Base-by-base conservation (phyloP, 2,329 filamentous ascomycete species). In the Myriosclerotinia duriaeana region DNA sequence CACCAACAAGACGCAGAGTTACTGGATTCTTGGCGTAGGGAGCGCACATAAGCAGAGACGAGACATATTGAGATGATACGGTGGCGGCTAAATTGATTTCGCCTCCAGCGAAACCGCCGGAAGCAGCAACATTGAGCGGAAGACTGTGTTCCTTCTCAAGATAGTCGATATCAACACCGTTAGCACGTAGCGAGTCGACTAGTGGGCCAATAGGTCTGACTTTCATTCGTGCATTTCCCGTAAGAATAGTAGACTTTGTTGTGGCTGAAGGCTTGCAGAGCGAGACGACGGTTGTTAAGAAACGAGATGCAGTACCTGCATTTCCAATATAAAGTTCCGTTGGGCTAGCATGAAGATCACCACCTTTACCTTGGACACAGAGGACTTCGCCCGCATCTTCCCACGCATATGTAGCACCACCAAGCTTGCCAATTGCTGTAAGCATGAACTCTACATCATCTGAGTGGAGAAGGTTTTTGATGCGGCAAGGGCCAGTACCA, bases 371-470 rank as follows among this genome's bases (percentile, higher is more conserved):
- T 69, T 90, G 88, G 20, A 99, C 91, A 3, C 96, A 88, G 38
- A 99, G 84, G 11, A 95, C 88, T 73, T 95, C 91, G n/a, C 95
- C 95, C 66, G 93, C 90, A 63, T 97, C 91, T 78, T 97, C 92
- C 94, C 94, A 99, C 0, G 89, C 86, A 79, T 96, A 98, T 0
- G 89, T 90, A 22, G 93, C 94, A 40, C 93, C 95, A 42, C 91
- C 89, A 34, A 99, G 85, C 73, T 89, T 88, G 36, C 86, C 85
- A 66, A 99, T 88, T n/a, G 95, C 94, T 66, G 92, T 92, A 54
- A 99, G 82, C 95, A 99, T 99, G 78, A 92, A 95, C 77, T 98
- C 92, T 0, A 93, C 97, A 76, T 99, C 95, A 73, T 98, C 95
- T 0, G 95, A 98, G 78, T 97, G 94, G 14, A 99, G 84, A 42